Conservation (phyloP, 345 rosid genomes). For the Ceriops decandra region DNA sequence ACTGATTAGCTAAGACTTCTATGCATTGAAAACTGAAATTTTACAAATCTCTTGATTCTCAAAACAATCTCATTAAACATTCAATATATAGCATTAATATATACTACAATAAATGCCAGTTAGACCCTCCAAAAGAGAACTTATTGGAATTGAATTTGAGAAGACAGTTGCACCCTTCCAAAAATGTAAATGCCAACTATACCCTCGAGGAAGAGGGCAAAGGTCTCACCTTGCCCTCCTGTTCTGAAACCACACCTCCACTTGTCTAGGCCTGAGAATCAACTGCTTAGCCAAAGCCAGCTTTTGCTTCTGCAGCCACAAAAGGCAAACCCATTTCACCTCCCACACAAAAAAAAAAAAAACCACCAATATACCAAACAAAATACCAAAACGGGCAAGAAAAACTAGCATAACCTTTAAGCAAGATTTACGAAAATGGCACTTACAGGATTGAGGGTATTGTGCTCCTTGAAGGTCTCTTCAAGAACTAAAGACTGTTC, state of each 20-base stretch:
- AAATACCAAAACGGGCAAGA: background rate
- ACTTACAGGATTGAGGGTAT: conserved; percentile 88
- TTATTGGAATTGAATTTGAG: background rate
- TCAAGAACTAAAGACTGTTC: conserved; percentile 80
- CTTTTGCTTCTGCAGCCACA: conserved; percentile 64
- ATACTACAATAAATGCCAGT: background rate
- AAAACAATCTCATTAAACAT: no score
- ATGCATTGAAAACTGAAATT: no score
- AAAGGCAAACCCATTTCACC: background rate
- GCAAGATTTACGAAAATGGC: conserved; percentile 27
- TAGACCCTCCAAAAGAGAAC: background rate
- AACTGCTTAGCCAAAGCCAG: conserved; percentile 66
- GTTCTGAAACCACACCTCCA: conserved; percentile 94
- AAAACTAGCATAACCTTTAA: background rate
- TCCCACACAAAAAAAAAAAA: no score
- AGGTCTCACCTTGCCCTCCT: conserved; percentile 73
- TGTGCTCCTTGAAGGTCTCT: conserved; percentile 79
- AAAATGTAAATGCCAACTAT: conserved; percentile 11
- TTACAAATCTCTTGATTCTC: no score
- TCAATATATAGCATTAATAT: no score
- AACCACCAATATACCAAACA: no score
- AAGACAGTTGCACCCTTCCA: conserved; percentile 39
- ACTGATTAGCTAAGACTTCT: no score
- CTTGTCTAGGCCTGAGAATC: conserved; percentile 78
- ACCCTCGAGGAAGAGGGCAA: conserved; percentile 13